These are phyloP conservation scores for Penicillium polonicum DNA, from an alignment of 2,329 filamentous ascomycete genomes.

Conservation along the genomic window DNA sequence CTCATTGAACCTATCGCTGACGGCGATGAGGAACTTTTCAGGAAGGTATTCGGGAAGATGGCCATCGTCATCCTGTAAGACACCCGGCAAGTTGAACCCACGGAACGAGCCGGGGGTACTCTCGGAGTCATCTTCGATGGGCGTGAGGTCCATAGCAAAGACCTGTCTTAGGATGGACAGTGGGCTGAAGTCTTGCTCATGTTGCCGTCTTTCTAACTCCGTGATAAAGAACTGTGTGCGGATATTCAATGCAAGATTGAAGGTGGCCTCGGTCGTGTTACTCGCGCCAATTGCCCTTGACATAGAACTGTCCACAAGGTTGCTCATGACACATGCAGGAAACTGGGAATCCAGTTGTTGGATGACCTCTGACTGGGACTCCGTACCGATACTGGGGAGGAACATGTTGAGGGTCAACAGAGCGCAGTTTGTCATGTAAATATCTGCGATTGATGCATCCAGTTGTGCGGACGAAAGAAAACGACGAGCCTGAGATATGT, in stretches of 20 bases:
- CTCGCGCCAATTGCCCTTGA: constrained; percentile 38
- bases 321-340: constrained; percentile 36
- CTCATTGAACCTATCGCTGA: constrained; percentile 39
- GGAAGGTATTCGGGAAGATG: constrained; percentile 41
- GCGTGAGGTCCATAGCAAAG: constrained; percentile 39
- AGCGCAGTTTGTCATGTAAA: constrained; percentile 47
- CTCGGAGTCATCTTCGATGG: constrained; percentile 17
- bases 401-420: constrained; percentile 43
- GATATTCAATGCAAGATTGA: constrained; percentile 53
- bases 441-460: constrained; percentile 35
- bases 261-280: constrained; percentile 42
- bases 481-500: constrained; percentile 29
- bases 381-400: constrained; percentile 27
- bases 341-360: constrained; percentile 36
- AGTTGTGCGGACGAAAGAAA: constrained; percentile 31
- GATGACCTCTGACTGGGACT: constrained; percentile 23
- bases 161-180: constrained; percentile 39
- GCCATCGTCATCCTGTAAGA: constrained; percentile 41
- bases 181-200: constrained; percentile 40
- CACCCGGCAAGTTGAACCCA: constrained; percentile 27
- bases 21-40: constrained; percentile 31
- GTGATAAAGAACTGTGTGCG: constrained; percentile 56
- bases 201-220: constrained; percentile 37
- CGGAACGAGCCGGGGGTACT: constrained; percentile 21
- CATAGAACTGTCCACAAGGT: constrained; percentile 21